Evolutionary conservation across 2,329 filamentous ascomycete genomes (phyloP).

Genomic region (Dothideomycetes sp.): DNA sequence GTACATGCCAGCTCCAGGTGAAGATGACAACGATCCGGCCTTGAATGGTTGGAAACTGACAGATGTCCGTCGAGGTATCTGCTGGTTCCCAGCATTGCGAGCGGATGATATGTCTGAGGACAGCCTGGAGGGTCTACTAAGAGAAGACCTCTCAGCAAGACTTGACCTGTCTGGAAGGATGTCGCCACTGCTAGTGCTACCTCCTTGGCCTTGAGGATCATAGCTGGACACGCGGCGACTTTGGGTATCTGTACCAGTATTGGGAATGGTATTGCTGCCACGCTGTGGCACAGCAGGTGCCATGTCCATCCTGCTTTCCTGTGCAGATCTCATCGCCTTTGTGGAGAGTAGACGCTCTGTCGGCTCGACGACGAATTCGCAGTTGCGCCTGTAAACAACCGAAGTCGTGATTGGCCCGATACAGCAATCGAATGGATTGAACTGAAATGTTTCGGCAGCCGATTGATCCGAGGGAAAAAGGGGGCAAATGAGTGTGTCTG

Average conservation of each 20-base stretch:
- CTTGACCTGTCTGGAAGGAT: too few relatives aligned
- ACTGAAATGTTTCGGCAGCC: conserved; percentile 62
- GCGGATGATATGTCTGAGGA: background rate
- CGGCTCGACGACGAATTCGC: conserved; percentile 84
- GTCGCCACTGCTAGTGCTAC: too few relatives aligned
- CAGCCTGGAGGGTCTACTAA: too few relatives aligned
- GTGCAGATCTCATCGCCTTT: background rate
- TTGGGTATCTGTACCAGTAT: too few relatives aligned
- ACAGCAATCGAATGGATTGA: conserved; percentile 77
- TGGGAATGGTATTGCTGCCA: too few relatives aligned
- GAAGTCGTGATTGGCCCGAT: conserved; percentile 73
- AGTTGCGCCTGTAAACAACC: conserved; percentile 77
- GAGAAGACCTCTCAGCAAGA: too few relatives aligned
- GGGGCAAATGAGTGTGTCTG: conserved; percentile 61
- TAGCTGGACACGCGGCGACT: too few relatives aligned
- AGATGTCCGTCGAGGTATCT: conserved; percentile 53
- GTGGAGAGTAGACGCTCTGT: conserved; percentile 85
- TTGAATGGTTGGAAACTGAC: conserved; percentile 95
- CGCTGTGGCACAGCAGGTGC: too few relatives aligned
- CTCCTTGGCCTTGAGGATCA: too few relatives aligned
- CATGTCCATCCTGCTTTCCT: background rate
- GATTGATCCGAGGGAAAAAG: conserved; percentile 49
- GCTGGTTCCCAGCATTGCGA: background rate
- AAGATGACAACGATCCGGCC: conserved; percentile 85
- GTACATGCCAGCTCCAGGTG: conserved; percentile 49